phyloP scores from a whole-genome alignment of 2,329 filamentous ascomycete species.

The Colletotrichum higginsianum region DNA sequence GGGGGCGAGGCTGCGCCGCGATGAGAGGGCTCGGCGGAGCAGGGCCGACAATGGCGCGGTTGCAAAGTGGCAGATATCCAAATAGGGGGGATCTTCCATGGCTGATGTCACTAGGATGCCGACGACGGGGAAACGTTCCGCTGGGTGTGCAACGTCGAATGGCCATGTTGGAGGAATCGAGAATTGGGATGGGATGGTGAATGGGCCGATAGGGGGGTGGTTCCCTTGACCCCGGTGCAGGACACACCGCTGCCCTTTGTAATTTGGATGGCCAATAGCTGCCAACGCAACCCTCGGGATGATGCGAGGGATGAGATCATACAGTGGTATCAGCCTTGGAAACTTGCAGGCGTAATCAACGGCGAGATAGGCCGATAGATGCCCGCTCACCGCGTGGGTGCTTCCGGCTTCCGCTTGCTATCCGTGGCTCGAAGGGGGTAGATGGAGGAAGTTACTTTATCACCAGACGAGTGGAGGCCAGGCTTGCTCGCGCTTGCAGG shows the following conservation, averaged over 20 bases:
- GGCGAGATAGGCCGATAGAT: conserved; percentile 12
- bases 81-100: conserved; percentile 8
- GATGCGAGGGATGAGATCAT: conserved; percentile 28
- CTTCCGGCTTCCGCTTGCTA: conserved; percentile 27
- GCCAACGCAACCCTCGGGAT: conserved; percentile 10
- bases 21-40: neutral
- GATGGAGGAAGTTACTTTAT: conserved; percentile 2
- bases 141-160: conserved; percentile 26
- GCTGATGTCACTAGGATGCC: conserved; percentile 33
- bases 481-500: conserved; percentile 17
- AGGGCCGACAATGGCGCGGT: neutral
- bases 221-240: conserved; percentile 18
- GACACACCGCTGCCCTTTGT: conserved; percentile 30
- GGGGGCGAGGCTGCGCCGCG: conserved; percentile 14
- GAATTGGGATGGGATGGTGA: conserved; percentile 8
- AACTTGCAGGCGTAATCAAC: conserved; percentile 23
- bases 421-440: neutral
- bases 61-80: conserved; percentile 6
- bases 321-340: neutral
- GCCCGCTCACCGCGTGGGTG: conserved; percentile 23
- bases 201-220: conserved; percentile 18
- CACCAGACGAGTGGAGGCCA: conserved; percentile 19
- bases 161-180: conserved; percentile 24
- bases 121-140: conserved; percentile 36
- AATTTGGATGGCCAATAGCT: conserved; percentile 19